Percentiles rank a stretch among this genome's conserved stretches.
phyloP scores from a whole-genome alignment of 306 rosid genomes.

The Malus orientalis region DNA sequence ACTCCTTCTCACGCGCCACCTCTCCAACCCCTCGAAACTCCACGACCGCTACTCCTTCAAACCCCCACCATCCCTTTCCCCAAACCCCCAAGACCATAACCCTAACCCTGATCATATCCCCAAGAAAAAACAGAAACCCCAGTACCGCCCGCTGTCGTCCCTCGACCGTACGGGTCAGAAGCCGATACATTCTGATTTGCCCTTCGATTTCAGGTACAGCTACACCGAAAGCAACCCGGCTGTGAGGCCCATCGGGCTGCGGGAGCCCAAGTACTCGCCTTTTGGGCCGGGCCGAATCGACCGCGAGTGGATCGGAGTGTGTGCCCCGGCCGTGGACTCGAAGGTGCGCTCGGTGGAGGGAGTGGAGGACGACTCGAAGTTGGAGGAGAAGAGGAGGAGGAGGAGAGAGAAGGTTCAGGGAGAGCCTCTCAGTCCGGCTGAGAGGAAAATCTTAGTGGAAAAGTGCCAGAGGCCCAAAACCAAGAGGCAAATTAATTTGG shows the following conservation, averaged over 20 bases:
- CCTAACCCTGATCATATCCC: conserved; percentile 20
- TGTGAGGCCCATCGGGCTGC: conserved; percentile 74
- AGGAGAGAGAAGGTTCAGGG: conserved; percentile 62
- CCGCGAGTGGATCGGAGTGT: conserved; percentile 80
- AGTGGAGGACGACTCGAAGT: conserved; percentile 36
- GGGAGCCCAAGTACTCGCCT: conserved; percentile 88
- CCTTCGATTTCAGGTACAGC: conserved; percentile 79
- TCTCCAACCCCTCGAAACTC: conserved; percentile 52
- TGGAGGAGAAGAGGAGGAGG: conserved; percentile 57
- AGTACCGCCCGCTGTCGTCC: conserved; percentile 62
- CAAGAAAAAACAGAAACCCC: conserved; percentile 45
- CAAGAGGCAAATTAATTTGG: conserved; percentile 75
- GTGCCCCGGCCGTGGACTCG: conserved; percentile 75
- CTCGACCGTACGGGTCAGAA: conserved; percentile 47
- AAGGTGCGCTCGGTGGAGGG: conserved; percentile 54
- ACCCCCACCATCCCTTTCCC: conserved; percentile 50
- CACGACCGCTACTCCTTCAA: conserved; percentile 55
- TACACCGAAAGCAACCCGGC: conserved; percentile 69
- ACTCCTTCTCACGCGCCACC: conserved; percentile 40
- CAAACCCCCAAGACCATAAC: conserved; percentile 27
- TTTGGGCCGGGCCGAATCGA: conserved; percentile 75
- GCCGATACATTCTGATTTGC: conserved; percentile 54
- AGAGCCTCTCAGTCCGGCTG: conserved; percentile 46
- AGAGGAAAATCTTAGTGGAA: conserved; percentile 58
- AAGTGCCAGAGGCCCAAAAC: conserved; percentile 56